Conservation (phyloP, 495 filamentous ascomycete genomes). For the Penicillium antarcticum region DNA sequence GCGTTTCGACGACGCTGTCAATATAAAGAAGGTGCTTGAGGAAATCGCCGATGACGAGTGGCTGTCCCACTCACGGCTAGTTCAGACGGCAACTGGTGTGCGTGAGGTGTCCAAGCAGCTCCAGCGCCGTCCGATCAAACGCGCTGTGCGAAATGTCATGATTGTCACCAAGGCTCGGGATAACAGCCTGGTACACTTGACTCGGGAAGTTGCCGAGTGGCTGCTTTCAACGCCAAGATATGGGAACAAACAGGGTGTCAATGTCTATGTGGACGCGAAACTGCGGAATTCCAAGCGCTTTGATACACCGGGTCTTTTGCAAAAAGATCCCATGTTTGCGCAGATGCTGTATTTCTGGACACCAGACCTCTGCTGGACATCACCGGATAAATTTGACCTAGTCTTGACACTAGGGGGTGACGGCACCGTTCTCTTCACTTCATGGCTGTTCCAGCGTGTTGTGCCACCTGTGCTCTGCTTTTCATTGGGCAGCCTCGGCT, state of each 20-base stretch:
- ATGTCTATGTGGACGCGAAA: conserved; percentile 93
- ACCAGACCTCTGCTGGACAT: conserved; percentile 85
- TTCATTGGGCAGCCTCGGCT: conserved; percentile 83
- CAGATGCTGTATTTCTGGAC: conserved; percentile 91
- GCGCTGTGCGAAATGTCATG: conserved; percentile 87
- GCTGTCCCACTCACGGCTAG: conserved; percentile 85
- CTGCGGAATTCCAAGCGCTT: conserved; percentile 84
- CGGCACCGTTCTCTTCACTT: conserved; percentile 87
- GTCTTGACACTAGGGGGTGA: conserved; percentile 91
- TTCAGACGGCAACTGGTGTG: conserved; percentile 92
- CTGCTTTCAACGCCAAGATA: conserved; percentile 81
- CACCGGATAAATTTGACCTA: conserved; percentile 87
- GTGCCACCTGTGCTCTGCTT: conserved; percentile 90
- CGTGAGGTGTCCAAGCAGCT: conserved; percentile 93
- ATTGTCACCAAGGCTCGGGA: conserved; percentile 96
- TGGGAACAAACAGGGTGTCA: conserved; percentile 74
- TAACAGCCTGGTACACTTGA: conserved; percentile 80
- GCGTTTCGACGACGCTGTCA: conserved; percentile 91
- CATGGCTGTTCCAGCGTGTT: conserved; percentile 90
- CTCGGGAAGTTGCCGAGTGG: conserved; percentile 82
- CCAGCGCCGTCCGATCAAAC: conserved; percentile 80
- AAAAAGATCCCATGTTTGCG: conserved; percentile 66
- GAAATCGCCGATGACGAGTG: conserved; percentile 88
- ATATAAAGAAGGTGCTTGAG: conserved; percentile 91
- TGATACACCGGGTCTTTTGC: conserved; percentile 67